Base-by-base conservation (phyloP, 108 stramenopile species). In the Conticribra weissflogii region DNA sequence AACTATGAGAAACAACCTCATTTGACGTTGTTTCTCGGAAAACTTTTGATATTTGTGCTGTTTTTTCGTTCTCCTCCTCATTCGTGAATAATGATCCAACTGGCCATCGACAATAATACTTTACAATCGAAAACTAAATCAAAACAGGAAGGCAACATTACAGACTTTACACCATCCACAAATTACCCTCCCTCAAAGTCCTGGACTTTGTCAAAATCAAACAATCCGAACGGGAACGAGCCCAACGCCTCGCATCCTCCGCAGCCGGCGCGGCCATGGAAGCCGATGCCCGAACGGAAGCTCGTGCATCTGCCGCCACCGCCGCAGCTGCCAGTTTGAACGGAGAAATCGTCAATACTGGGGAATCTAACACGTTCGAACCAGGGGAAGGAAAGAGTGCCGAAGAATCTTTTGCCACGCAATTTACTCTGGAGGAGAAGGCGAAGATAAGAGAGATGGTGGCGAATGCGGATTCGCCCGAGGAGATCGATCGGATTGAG, bases 181-280 rank as follows among this genome's bases (percentile, higher is more conserved):
- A 83, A 75, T 76, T 87, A 60, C 88, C 90, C n/a, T 78, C 83
- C 22, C 81, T 94, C 45, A 89, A 86, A 77, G 73, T 86, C 15
- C 60, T 94, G 44, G 93, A 94, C 76, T 88, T 82, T 72, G 47
- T 59, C 28, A 85, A 78, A 70, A 83, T 94, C 46, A 86, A 83
- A 31, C 76, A 87, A 56, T 59, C 83, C 17, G 93, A 94, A 71
- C 77, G 90, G 36, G 86, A 94, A 28, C 86, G 81, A 28, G 90
- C 93, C 0, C 61, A 81, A 36, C 85, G 90, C 64, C 75, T 91
- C 33, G 89, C 93, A 0, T 80, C 68, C 2, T 88, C 86, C 59
- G 88, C 93, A 17, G 90, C 90, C 7, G 93, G 93, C 34, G 93
- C 93, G 18, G 90, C 93, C 34, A 65, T 94, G 63, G 90, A 92